phyloP scores from a whole-genome alignment of 2,329 filamentous ascomycete genomes.

The Neoscytalidium dimidiatum region DNA sequence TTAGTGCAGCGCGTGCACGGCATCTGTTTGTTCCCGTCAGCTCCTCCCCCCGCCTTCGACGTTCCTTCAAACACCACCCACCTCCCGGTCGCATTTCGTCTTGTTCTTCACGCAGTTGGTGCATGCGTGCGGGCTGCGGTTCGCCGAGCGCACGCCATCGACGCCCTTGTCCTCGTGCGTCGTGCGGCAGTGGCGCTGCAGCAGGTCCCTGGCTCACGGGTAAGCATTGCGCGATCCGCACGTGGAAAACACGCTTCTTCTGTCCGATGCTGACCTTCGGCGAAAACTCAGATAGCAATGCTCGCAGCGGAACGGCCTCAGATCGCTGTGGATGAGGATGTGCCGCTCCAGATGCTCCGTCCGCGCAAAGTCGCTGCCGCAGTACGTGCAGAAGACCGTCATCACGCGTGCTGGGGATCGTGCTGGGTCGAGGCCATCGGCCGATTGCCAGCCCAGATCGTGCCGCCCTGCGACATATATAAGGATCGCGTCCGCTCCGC shows the following conservation, averaged over 20 bases:
- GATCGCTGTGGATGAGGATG: neutral
- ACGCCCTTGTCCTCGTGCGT: neutral
- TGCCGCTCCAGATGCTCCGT: neutral
- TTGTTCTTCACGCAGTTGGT: neutral
- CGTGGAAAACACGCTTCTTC: too few relatives aligned
- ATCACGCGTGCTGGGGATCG: neutral
- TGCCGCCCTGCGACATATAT: too few relatives aligned
- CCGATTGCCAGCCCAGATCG: too few relatives aligned
- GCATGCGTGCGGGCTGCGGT: neutral
- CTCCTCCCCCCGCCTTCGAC: too few relatives aligned
- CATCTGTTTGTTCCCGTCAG: neutral
- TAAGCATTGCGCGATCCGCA: neutral
- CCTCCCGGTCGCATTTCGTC: neutral
- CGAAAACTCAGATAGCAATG: neutral
- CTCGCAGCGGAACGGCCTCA: neutral
- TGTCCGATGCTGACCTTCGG: neutral
- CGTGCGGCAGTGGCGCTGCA: neutral
- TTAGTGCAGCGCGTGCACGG: neutral
- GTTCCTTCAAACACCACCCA: neutral
- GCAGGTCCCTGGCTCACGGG: neutral
- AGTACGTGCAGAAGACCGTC: neutral
- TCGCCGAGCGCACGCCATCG: neutral
- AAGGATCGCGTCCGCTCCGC: too few relatives aligned
- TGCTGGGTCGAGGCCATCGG: too few relatives aligned
- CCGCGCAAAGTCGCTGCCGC: neutral